Evolutionary conservation across 805 yeast species (phyloP), one percentile per base, ranked within the genome.

Genomic region (Cyberlindnera sargentensis): DNA sequence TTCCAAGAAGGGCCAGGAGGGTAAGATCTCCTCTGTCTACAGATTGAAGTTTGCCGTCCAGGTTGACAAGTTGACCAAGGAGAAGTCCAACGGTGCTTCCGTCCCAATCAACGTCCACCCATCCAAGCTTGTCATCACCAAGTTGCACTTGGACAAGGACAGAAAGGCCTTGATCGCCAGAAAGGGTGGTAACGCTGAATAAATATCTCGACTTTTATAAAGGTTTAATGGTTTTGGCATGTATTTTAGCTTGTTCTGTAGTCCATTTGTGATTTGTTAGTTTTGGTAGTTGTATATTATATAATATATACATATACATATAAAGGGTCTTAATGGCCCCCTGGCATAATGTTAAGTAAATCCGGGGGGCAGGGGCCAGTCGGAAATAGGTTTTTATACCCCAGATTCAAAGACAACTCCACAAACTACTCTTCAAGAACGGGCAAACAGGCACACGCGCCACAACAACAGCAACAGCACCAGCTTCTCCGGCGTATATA

Each of bases 1-100:
- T 70, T 86, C 98, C 68, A 86, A 87, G 85, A 93, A 93, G 82
- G 99, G 98, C 72, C 89, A 91, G 65, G 99, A 91, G 80, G 99
- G 99, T 76, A 87, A 89, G 77, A 80, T 93, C 72, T 77, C 93
- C 61, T 84, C 95, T 58, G 98, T 91, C 62, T 93, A 93, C 96
- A 91, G 99, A 85, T 85, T 93, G 76, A 93, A 93, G 75, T 93
- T 78, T 70, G 82, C 95, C 63, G 80, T 93, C 62, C 98, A 91
- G 77, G 84, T 93, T 65, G 98, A 90, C 79, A 91, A 91, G 80
- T 79, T 93, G 71, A 82, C 91, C 77, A 85, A 83, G 78, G 98
- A 93, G 78, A 93, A 93, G 81, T 88, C 95, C 61, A 85, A 83
- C 78, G 98, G 97, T 77, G 95, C 95, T 67, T 80, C 96, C 53